A percentile compares a stretch with the other conserved stretches of the same genome.
phyloP scores from a whole-genome alignment of 1,284 basidiomycete genomes.

The Cutaneotrichosporon arboriforme region DNA sequence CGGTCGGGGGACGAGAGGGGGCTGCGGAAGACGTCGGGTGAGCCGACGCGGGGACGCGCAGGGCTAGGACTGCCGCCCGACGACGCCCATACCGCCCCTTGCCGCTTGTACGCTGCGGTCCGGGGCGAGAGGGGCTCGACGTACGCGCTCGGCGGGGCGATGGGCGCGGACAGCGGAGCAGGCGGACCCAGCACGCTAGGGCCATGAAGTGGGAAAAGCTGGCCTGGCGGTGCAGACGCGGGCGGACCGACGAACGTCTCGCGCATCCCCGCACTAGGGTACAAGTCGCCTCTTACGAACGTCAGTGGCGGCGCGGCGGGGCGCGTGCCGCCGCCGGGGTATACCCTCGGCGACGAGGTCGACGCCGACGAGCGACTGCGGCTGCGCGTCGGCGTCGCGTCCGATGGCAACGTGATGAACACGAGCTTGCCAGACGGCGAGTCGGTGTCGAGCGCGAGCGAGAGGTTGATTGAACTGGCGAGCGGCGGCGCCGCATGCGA shows the following conservation, averaged over 20 bases:
- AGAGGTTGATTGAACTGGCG: slow-evolving; percentile 38
- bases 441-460: slow-evolving; percentile 27
- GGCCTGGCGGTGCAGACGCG: too few species aligned
- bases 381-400: slow-evolving; percentile 11
- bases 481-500: slow-evolving; percentile 13
- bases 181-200: background rate
- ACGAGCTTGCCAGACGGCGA: slow-evolving; percentile 37
- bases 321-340: background rate
- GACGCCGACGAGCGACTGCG: background rate
- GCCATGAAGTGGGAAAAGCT: background rate
- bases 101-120: background rate
- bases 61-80: background rate
- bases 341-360: too few species aligned
- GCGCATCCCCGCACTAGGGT: too few species aligned
- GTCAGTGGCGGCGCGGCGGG: background rate
- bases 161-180: background rate
- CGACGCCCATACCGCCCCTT: slow-evolving; percentile 1
- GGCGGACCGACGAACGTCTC: too few species aligned
- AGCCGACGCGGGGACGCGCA: too few species aligned
- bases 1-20: too few species aligned
- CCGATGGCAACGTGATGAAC: slow-evolving; percentile 36
- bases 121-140: background rate
- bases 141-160: background rate
- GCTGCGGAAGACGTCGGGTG: too few species aligned
- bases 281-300: too few species aligned